Base-by-base conservation (phyloP, 148 eudicot species). In the Fagopyrum homotropicum region DNA sequence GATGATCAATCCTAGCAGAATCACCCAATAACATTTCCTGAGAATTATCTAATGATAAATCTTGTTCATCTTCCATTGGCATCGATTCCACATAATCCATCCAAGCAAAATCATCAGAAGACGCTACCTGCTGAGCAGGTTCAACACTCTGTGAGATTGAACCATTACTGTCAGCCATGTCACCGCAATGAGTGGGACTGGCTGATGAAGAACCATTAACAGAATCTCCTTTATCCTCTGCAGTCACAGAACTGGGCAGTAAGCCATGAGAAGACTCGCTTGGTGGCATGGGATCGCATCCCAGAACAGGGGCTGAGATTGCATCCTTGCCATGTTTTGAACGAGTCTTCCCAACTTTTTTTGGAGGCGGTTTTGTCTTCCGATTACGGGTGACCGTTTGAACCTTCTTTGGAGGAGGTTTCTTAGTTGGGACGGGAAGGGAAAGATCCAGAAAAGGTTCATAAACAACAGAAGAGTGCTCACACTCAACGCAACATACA, bases 401-500 rank as follows among this genome's bases (percentile, higher is more conserved):
- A 49, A 75, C 75, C 82, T 83, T 87, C 86, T 78, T 87, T 10
- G 84, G 64, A 12, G 82, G 87, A 78, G 92, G 83, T 76, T 81
- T 94, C 85, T 90, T 94, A 9, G 86, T 86, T 8, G 98, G 97
- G 72, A 94, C 84, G 56, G 96, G 90, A 74, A 94, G 89, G 47
- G 98, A 94, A 48, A 94, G 89, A 83, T 94, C 98, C 74, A 94
- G 81, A 78, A 86, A 88, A 45, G 93, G 98, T 82, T 91, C 97
- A 75, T 86, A 85, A 22, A 88, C 94, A 76, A 82, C 83, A 54
- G 97, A 94, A 63, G 90, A 82, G 79, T 91, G 89, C 44, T 88
- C 88, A 81, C 98, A 94, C 80, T 87, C 90, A 74, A 87, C 77
- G 83, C 97, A 92, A 75, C 88, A 83, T 63, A 94, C 91, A 44